A percentile compares a stretch with the other conserved stretches of the same genome.
phyloP scores from a whole-genome alignment of 2,329 filamentous ascomycete species.

The Paecilomyces fulvus region DNA sequence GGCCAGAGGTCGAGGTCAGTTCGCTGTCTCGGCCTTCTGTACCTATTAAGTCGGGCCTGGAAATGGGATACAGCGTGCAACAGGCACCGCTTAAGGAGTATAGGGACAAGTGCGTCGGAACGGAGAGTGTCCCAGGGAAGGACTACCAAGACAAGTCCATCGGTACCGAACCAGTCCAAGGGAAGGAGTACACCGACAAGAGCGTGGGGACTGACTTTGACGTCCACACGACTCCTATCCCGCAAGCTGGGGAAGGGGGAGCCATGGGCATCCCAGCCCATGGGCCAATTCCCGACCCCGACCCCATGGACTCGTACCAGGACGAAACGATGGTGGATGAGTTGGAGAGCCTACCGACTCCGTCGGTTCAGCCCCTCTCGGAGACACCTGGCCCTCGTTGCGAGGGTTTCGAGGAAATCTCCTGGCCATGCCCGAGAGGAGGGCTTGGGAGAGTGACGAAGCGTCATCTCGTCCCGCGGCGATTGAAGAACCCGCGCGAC shows the following conservation, averaged over 20 bases:
- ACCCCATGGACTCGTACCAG: background rate
- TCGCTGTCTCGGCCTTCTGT: background rate
- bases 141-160: background rate
- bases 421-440: background rate
- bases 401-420: background rate
- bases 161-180: background rate
- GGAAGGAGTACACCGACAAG: background rate
- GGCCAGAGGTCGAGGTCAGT: background rate
- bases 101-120: background rate
- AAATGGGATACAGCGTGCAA: background rate
- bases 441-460: background rate
- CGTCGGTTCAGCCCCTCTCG: background rate
- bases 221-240: background rate
- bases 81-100: background rate
- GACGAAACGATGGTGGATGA: background rate
- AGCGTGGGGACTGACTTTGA: background rate
- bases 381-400: background rate
- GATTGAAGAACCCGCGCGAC: background rate
- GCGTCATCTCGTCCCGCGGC: background rate
- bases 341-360: background rate
- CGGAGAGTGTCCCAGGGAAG: background rate
- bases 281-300: background rate
- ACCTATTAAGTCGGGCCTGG: background rate
- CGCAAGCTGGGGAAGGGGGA: background rate
- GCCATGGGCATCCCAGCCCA: background rate